phyloP scores from a whole-genome alignment of 2,329 filamentous ascomycete species.

The Penicillium sp. region DNA sequence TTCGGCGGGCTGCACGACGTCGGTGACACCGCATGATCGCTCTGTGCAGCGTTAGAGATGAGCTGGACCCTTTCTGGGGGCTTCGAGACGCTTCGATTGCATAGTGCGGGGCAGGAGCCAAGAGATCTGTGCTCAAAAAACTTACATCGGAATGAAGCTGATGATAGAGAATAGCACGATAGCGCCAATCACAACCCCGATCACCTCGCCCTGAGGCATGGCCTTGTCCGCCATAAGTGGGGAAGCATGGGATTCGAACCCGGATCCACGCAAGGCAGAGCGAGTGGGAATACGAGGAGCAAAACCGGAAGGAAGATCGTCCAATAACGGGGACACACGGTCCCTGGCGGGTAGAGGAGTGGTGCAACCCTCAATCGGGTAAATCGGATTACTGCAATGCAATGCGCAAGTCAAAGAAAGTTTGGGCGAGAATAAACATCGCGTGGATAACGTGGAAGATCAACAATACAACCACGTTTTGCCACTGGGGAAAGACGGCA shows the following conservation, averaged over 20 bases:
- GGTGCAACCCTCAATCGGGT: slow-evolving; percentile 9
- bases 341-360: slow-evolving; percentile 1
- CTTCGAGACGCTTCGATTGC: slow-evolving; percentile 14
- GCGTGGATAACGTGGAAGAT: background rate
- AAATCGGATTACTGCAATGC: slow-evolving; percentile 2
- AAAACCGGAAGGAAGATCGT: background rate
- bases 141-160: slow-evolving; percentile 30
- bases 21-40: slow-evolving; percentile 23
- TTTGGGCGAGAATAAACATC: background rate
- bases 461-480: slow-evolving; percentile 1
- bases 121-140: slow-evolving; percentile 12
- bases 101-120: slow-evolving; percentile 14
- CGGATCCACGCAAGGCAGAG: slow-evolving; percentile 7
- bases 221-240: slow-evolving; percentile 21
- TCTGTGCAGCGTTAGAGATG: slow-evolving; percentile 9
- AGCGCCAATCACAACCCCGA: slow-evolving; percentile 29
- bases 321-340: background rate
- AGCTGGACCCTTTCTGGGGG: slow-evolving; percentile 1
- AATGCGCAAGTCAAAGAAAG: background rate
- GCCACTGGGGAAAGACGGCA: slow-evolving; percentile 3
- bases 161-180: slow-evolving; percentile 26
- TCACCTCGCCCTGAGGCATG: slow-evolving; percentile 21
- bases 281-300: slow-evolving; percentile 11
- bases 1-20: slow-evolving; percentile 5
- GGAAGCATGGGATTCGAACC: slow-evolving; percentile 7